Conservation (phyloP, 768 basidiomycete genomes). For the Hebeloma cylindrosporum region DNA sequence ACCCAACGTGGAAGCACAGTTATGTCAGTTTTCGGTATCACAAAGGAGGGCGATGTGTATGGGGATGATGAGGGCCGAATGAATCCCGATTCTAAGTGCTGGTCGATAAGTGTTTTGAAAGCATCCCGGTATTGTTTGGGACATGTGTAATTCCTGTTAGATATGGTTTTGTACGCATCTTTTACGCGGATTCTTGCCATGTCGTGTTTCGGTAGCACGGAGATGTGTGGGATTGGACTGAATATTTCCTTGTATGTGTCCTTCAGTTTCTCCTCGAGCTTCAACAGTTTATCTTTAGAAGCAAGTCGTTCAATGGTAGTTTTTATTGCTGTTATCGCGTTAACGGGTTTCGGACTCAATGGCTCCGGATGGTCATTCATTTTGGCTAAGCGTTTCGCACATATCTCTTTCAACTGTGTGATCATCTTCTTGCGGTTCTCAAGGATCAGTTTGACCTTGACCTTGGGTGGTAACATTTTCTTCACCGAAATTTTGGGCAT, state of each 20-base stretch:
- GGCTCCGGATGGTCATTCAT: neutral
- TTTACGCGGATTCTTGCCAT: conserved; percentile 21
- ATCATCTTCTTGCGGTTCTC: neutral
- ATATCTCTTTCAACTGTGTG: neutral
- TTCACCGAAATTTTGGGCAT: too few species aligned
- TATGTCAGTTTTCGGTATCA: conserved; percentile 33
- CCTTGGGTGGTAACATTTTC: neutral
- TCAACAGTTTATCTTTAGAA: neutral
- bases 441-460: neutral
- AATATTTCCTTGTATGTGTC: conserved; percentile 13
- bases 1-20: conserved; percentile 32
- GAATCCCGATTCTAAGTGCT: conserved; percentile 29
- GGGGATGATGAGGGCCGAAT: conserved; percentile 27
- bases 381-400: too few species aligned
- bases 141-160: conserved; percentile 23
- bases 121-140: conserved; percentile 30
- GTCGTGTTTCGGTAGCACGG: conserved; percentile 1
- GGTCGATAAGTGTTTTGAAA: conserved; percentile 29
- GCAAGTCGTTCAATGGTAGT: conserved; percentile 1
- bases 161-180: conserved; percentile 24
- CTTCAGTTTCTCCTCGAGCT: conserved; percentile 1
- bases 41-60: conserved; percentile 35
- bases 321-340: conserved; percentile 2
- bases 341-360: neutral
- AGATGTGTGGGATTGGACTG: conserved; percentile 16